Percentiles rank a stretch among this genome's conserved stretches.
Evolutionary conservation across 73 alveolate species (phyloP).

Genomic region (Paramecium biaurelia): DNA sequence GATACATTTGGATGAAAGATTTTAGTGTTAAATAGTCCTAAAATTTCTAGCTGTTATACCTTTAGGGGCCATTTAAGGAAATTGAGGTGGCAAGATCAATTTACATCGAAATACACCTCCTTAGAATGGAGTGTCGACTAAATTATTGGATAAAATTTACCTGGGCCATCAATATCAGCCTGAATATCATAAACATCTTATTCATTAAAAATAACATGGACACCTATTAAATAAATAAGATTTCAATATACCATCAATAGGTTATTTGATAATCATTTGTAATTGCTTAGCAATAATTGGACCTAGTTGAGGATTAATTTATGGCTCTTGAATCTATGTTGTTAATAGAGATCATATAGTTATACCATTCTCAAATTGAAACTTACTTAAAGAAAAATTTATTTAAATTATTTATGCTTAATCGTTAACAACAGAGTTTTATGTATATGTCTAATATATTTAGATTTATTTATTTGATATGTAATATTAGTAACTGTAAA

Average conservation of each 20-base stretch:
- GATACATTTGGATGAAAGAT: constrained; percentile 97
- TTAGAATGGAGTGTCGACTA: constrained; percentile 91
- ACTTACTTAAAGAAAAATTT: neutral
- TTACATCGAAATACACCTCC: constrained; percentile 92
- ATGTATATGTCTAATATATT: too few relatives aligned
- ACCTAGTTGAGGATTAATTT: neutral
- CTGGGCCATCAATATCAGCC: constrained; percentile 94
- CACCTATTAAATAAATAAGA: constrained; percentile 56
- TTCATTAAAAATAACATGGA: constrained; percentile 76
- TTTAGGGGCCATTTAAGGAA: constrained; percentile 93
- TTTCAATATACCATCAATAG: neutral
- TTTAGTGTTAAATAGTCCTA: constrained; percentile 88
- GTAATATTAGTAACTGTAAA: too few relatives aligned
- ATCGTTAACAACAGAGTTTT: neutral
- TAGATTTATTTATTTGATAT: too few relatives aligned
- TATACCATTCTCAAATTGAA: neutral
- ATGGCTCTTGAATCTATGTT: neutral
- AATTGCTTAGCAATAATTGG: constrained; percentile 5
- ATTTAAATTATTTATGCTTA: neutral
- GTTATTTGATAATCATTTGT: neutral
- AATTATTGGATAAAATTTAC: neutral
- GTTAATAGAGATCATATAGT: neutral
- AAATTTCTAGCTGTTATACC: neutral
- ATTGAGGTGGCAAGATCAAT: constrained; percentile 84
- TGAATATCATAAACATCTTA: constrained; percentile 91